Evolutionary conservation across 176 grass and related monocot genomes (phyloP), one percentile per base, ranked within the genome.

Genomic region (Oropetium thomaeum): DNA sequence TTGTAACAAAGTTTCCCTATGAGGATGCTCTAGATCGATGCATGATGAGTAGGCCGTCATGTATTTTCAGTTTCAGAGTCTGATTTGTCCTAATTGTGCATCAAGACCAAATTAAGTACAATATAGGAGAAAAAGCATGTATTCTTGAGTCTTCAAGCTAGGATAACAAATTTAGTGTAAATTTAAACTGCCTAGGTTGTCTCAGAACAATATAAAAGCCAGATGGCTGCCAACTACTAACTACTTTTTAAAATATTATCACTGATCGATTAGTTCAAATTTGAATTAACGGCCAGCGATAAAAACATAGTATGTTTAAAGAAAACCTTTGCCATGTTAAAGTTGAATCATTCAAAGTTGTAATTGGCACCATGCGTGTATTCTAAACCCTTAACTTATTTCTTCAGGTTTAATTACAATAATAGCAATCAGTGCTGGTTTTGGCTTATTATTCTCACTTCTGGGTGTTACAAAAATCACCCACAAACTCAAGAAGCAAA

Each of bases 401-500:
- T 84, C 0, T 14, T 1, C 40, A 90, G 83, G 67, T 8, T 20
- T 82, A 68, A 78, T 89, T 40, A 54, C 76, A 0, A 37, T 55
- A 79, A 65, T 86, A 76, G 52, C 83, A 47, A 8, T 82, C 1
- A 52, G 83, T 76, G 84, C 23, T 31, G 20, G 83, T 62, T 58
- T 83, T 51, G 65, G 83, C 0, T 15, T 82, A 57, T 25, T 89
- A 0, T 23, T 76, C 65, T 37, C 59, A 47, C 8, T 80, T 52
- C n/a, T 80, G 0, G 68, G 67, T 67, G 17, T 63, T 34, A 0
- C 52, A 12, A 80, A 68, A 25, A 75, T 85, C 41, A 27, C n/a
- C 3, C 74, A 52, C 0, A 69, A 42, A 64, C 48, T 90, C 15
- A 78, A 82, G 13, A 27, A 57, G 8, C 1, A 12, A 62, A 86